Conservation (phyloP, 208 protist genomes). For the Leptomonas pyrrhocoris region DNA sequence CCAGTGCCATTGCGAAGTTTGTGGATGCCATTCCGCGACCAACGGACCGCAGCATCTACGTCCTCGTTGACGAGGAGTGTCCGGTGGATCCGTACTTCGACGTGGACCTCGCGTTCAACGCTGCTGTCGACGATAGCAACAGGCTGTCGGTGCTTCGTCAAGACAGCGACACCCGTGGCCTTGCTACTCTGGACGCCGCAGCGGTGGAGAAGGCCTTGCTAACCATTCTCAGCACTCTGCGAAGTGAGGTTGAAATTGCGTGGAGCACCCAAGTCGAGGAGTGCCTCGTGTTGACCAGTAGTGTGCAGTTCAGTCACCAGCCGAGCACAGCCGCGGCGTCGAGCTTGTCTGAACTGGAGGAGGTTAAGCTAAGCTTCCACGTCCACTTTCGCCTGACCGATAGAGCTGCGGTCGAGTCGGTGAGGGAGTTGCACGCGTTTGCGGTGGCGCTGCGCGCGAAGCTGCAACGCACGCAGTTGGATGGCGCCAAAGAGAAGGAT, state of each 20-base stretch:
- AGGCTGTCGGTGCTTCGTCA: constrained; percentile 9
- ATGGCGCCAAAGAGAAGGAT: not conserved
- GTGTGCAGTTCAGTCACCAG: constrained; percentile 30
- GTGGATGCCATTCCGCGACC: constrained; percentile 46
- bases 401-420: constrained; percentile 41
- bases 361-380: constrained; percentile 83
- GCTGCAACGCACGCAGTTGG: constrained; percentile 28
- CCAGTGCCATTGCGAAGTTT: constrained; percentile 51
- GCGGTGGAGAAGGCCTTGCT: constrained; percentile 51
- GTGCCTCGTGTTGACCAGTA: constrained; percentile 78
- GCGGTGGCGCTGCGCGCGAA: constrained; percentile 45
- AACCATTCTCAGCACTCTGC: constrained; percentile 41
- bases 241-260: constrained; percentile 39
- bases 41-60: constrained; percentile 75
- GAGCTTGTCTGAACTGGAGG: constrained; percentile 6
- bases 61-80: constrained; percentile 68
- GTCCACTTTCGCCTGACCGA: constrained; percentile 74
- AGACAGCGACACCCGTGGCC: not conserved
- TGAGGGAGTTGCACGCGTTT: constrained; percentile 66
- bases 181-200: not conserved
- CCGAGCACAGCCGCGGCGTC: not conserved
- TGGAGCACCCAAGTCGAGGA: constrained; percentile 41
- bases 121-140: not conserved
- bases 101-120: constrained; percentile 61
- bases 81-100: constrained; percentile 88